A percentile compares a stretch with the other conserved stretches of the same genome.
These are phyloP conservation scores for Lotus japonicus DNA, from an alignment of 306 rosid genomes.

Conservation along the genomic window DNA sequence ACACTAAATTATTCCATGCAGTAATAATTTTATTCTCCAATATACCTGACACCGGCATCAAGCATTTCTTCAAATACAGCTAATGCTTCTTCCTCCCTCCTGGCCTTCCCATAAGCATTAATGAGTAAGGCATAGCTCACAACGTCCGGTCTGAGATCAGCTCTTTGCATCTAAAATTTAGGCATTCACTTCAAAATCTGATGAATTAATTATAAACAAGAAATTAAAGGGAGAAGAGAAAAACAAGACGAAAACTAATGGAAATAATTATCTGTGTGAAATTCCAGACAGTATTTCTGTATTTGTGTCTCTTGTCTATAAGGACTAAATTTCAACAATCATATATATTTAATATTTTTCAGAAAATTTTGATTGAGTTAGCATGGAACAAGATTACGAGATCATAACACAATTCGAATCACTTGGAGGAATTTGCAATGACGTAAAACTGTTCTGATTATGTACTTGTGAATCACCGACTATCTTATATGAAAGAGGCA, in stretches of 20 bases:
- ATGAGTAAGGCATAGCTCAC: conserved; percentile 89
- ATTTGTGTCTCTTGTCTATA: conserved; percentile 3
- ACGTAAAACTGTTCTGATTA: background rate
- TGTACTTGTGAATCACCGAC: background rate
- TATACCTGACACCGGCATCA: conserved; percentile 89
- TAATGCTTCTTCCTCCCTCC: conserved; percentile 96
- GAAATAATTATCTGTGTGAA: conserved; percentile 1
- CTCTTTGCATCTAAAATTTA: conserved; percentile 87
- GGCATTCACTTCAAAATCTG: conserved; percentile 46
- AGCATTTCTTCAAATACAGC: conserved; percentile 99
- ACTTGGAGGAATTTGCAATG: background rate
- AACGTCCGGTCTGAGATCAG: conserved; percentile 81
- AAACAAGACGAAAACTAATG: background rate
- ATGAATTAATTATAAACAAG: conserved; percentile 30
- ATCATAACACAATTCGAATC: conserved; percentile 6
- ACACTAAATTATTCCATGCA: background rate
- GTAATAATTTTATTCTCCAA: background rate
- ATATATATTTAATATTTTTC: background rate
- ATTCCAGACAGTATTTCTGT: background rate
- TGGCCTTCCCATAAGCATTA: conserved; percentile 90
- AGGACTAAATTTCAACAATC: background rate
- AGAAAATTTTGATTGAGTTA: background rate
- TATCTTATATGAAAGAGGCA: background rate
- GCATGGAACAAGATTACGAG: background rate
- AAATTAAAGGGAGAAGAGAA: conserved; percentile 25